Conservation (phyloP, 805 yeast genomes). For the Kluyveromyces lactis region DNA sequence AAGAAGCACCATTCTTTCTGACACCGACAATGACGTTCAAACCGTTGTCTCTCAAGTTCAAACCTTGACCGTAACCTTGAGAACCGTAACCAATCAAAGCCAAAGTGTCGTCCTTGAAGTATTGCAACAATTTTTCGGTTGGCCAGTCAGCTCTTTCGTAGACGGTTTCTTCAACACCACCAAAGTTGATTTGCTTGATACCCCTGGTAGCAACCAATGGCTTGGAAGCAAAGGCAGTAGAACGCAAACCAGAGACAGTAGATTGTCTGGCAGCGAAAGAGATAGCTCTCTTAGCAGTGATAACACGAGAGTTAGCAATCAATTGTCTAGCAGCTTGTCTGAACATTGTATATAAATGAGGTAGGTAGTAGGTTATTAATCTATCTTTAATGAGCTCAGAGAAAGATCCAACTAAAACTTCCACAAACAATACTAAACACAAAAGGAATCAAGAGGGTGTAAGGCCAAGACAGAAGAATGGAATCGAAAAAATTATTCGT, state of each 20-base stretch:
- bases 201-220: constrained; percentile 70
- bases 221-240: constrained; percentile 46
- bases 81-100: constrained; percentile 99
- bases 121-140: constrained; percentile 86
- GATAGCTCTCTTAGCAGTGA: constrained; percentile 60
- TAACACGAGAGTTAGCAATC: constrained; percentile 33
- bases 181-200: constrained; percentile 92
- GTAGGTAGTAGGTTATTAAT: too few species aligned
- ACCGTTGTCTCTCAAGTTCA: constrained; percentile 98
- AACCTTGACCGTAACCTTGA: constrained; percentile 99
- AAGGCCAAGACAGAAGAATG: too few species aligned
- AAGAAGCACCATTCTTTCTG: constrained; percentile 96
- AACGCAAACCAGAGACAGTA: constrained; percentile 43
- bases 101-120: constrained; percentile 96
- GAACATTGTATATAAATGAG: too few species aligned
- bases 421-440: too few species aligned
- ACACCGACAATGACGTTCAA: constrained; percentile 97
- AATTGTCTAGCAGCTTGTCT: constrained; percentile 39
- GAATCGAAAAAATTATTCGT: too few species aligned
- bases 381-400: too few species aligned
- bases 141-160: constrained; percentile 99
- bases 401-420: background rate
- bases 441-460: too few species aligned
- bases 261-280: constrained; percentile 31
- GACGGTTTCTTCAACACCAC: constrained; percentile 89